Evolutionary conservation across 805 yeast genomes (phyloP), one percentile per base, ranked within the genome.

Genomic region (Sugiyamaella floridensis): DNA sequence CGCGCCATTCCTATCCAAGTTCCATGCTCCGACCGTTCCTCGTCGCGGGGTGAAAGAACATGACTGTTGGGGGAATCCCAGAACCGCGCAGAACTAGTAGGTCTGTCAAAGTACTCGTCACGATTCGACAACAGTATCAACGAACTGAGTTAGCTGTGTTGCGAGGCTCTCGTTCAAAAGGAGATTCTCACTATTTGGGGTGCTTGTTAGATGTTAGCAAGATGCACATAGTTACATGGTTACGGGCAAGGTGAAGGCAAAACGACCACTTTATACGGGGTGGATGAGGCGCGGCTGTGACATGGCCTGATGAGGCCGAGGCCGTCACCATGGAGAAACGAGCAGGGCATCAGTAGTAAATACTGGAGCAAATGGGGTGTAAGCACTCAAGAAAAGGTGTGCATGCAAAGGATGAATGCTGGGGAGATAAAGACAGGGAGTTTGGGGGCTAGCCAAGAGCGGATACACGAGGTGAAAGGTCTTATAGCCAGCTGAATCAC

Each of bases 1-100:
- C 71, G 71, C 42, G 80, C 75, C 1, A 85, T 76, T 0, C 96
- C 97, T 1, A 88, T 79, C 99, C 99, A 93, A 0, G 97, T 87
- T 1, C 99, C 97, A 57, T 80, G 87, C 51, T 82, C 89, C 1
- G 73, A 68, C 37, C 89, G 67, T 0, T 83, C 88, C 60, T 86
- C 66, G 65, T 92, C 97, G 40, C 76, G 69, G 0, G 97, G 97
- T 7, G 85, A 77, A 10, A 88, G 64, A 1, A 85, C 69, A 10
- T 63, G 66, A 48, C 71, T 68, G 19, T 49, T 46, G n/a, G 57
- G 57, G 15, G 50, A 48, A 22, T 57, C 54, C 73, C 75, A 69
- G 56, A 73, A 58, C 49, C 64, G 61, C 40, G 92, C 83, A n/a
- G 66, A 63, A 50, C 77, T 75, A 0, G 98, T 92, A 1, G 83